Conservation (phyloP, 495 filamentous ascomycete species). For the Penicillium dipodomyicola region DNA sequence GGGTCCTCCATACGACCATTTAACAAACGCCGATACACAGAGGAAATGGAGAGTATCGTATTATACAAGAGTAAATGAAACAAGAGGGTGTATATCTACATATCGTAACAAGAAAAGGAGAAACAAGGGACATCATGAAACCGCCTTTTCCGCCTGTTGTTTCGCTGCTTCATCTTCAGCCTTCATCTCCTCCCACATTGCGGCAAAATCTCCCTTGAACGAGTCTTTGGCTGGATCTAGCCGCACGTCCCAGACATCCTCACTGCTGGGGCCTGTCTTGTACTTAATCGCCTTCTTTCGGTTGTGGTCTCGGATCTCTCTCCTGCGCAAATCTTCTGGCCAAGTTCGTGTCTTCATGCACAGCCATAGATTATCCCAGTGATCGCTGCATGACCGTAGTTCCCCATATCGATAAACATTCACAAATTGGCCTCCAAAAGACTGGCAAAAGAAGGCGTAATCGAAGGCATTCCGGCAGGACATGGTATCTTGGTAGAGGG, state of each 20-base stretch:
- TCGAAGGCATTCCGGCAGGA: constrained; percentile 91
- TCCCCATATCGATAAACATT: constrained; percentile 82
- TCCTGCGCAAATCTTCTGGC: constrained; percentile 47
- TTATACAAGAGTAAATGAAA: constrained; percentile 6
- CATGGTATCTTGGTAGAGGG: constrained; percentile 74
- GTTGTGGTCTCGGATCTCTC: constrained; percentile 67
- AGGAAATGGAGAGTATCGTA: constrained; percentile 6
- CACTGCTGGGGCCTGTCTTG: constrained; percentile 71
- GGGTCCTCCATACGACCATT: neutral
- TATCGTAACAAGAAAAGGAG: constrained; percentile 7
- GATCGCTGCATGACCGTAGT: constrained; percentile 68
- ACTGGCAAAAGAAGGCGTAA: constrained; percentile 91
- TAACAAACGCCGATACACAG: neutral
- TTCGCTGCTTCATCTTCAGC: constrained; percentile 37
- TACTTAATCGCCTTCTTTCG: constrained; percentile 71
- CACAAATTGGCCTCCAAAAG: constrained; percentile 82
- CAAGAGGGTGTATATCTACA: constrained; percentile 19
- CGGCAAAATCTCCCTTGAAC: constrained; percentile 61
- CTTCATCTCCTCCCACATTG: constrained; percentile 52
- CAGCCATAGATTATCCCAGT: constrained; percentile 90
- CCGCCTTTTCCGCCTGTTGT: constrained; percentile 13
- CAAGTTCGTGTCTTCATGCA: constrained; percentile 76
- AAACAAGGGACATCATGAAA: constrained; percentile 13
- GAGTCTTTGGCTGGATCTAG: constrained; percentile 46
- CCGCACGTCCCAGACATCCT: constrained; percentile 87